Conservation (phyloP, 495 filamentous ascomycete species). For the Aspergillus biplanus region DNA sequence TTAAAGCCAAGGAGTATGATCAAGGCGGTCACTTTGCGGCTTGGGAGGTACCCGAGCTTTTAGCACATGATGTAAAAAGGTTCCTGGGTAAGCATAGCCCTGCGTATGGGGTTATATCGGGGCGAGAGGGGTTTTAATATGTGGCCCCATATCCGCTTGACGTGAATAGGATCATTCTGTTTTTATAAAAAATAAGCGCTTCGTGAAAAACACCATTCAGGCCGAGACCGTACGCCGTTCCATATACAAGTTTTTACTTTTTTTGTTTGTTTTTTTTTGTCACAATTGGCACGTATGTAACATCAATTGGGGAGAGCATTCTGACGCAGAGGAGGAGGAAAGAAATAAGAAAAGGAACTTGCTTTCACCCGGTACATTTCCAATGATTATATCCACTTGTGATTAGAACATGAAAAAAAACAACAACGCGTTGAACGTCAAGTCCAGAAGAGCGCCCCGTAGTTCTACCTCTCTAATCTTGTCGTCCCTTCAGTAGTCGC, state of each 20-base stretch:
- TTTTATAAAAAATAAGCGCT: too few relatives aligned
- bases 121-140: conserved; percentile 48
- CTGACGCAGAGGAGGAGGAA: background rate
- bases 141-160: too few relatives aligned
- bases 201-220: too few relatives aligned
- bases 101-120: conserved; percentile 43
- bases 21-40: conserved; percentile 57
- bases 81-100: conserved; percentile 49
- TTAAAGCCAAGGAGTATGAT: conserved; percentile 45
- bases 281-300: conserved; percentile 24
- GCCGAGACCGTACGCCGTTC: background rate
- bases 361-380: conserved; percentile 28
- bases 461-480: conserved; percentile 55
- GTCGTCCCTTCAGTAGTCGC: conserved; percentile 90
- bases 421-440: background rate
- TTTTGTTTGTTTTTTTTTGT: background rate
- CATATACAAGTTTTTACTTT: background rate
- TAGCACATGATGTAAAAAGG: conserved; percentile 43
- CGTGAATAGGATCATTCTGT: too few relatives aligned
- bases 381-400: conserved; percentile 18
- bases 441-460: conserved; percentile 1
- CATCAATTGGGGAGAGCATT: conserved; percentile 35
- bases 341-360: conserved; percentile 17
- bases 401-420: conserved; percentile 19
- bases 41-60: conserved; percentile 50